Base-by-base conservation (phyloP, 495 filamentous ascomycete species). In the Hypoxylon subgilvum region DNA sequence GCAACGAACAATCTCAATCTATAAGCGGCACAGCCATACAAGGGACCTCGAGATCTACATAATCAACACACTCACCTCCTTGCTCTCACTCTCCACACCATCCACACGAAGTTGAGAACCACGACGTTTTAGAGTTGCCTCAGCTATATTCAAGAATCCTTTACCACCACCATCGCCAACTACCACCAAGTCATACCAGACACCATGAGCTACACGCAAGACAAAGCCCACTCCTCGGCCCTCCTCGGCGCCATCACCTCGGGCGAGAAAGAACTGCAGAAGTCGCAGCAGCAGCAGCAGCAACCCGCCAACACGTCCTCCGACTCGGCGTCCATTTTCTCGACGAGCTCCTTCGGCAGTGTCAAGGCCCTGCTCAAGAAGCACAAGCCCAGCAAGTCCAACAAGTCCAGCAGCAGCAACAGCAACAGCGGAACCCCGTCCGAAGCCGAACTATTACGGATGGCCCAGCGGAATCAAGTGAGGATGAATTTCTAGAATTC, bases 291-390 rank as follows among this genome's bases (percentile, higher is more conserved):
- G 17, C 53, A 40, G n/a, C 49, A 25, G 8, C n/a, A 19, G 8
- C 40, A 18, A n/a, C 21, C 56, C 12, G 16, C 23, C 2, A 6
- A 36, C n/a, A 17, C 32, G n/a, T 6, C 28, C n/a, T 58, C 54
- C 18, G 71, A 74, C 39, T 44, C 61, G 1, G 61, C 59, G 4
- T 74, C 71, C 25, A 62, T 68, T 22, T 44, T 61, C 47, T 70
- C 64, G 30, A 68, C 68, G 21, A 65, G 65, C 8, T 67, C 69
- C 30, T 70, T 67, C 54, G 48, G 66, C 5, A 70, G 67, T 17
- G 65, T 61, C 8, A 57, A 66, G 19, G 61, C 63, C 1, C 36
- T 74, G 3, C 52, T 74, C 42, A 70, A 69, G 67, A 43, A 57
- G 48, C 35, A 44, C 36, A 22, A 25, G 40, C n/a, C 13, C 16